These are phyloP conservation scores for Daldinia concentrica DNA, from an alignment of 495 filamentous ascomycete genomes.

Conservation along the genomic window DNA sequence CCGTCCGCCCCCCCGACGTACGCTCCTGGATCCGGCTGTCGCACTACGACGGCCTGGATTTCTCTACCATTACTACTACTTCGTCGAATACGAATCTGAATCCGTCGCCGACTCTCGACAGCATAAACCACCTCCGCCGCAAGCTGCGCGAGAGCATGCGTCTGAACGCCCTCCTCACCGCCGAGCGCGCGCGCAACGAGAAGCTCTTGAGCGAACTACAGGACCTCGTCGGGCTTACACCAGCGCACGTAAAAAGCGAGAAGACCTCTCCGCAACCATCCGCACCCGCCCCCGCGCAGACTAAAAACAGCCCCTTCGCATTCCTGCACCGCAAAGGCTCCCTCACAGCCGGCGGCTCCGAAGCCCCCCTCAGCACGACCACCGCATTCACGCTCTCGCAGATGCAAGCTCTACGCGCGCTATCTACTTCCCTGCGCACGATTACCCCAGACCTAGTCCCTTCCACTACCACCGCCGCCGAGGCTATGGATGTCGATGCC, in stretches of 20 bases:
- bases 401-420: slow-evolving; percentile 75
- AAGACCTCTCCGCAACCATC: slow-evolving; percentile 43
- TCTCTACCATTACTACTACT: slow-evolving; percentile 6
- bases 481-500: slow-evolving; percentile 32
- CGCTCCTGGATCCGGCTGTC: slow-evolving; percentile 79
- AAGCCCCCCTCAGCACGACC: slow-evolving; percentile 72
- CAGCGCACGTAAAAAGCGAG: slow-evolving; percentile 38
- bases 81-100: slow-evolving; percentile 14
- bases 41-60: slow-evolving; percentile 76
- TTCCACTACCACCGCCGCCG: not conserved
- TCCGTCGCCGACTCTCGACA: slow-evolving; percentile 55
- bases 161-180: slow-evolving; percentile 76
- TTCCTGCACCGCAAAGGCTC: slow-evolving; percentile 60
- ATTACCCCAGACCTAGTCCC: slow-evolving; percentile 63
- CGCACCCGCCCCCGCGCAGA: slow-evolving; percentile 58
- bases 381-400: slow-evolving; percentile 84
- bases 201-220: slow-evolving; percentile 72
- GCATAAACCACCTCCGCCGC: slow-evolving; percentile 74
- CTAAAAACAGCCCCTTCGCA: slow-evolving; percentile 51
- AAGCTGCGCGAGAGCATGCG: slow-evolving; percentile 83
- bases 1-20: slow-evolving; percentile 72
- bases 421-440: slow-evolving; percentile 70
- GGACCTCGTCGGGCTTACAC: slow-evolving; percentile 57
- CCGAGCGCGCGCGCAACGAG: slow-evolving; percentile 80
- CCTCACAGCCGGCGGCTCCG: slow-evolving; percentile 53